Evolutionary conservation across 208 protist species (phyloP).

Genomic region (Trypanosoma platydactyli): DNA sequence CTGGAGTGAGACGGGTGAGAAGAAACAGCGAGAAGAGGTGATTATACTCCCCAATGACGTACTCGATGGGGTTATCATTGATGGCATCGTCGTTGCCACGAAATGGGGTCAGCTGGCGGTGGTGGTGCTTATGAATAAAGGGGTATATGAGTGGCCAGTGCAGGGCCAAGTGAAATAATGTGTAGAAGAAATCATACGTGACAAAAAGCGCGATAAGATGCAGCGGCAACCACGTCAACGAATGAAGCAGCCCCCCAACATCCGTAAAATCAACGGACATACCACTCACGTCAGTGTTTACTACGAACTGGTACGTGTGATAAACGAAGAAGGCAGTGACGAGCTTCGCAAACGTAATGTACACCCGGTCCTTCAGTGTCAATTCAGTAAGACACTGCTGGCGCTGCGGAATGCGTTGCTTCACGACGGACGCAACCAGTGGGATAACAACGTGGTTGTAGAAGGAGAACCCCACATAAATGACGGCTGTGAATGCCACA

Average conservation of each 20-base stretch:
- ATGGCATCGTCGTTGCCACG: slow-evolving; percentile 89
- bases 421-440: slow-evolving; percentile 35
- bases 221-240: slow-evolving; percentile 53
- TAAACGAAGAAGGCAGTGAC: slow-evolving; percentile 69
- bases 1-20: slow-evolving; percentile 51
- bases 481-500: slow-evolving; percentile 36
- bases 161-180: slow-evolving; percentile 82
- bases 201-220: slow-evolving; percentile 68
- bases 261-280: slow-evolving; percentile 46
- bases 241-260: slow-evolving; percentile 22
- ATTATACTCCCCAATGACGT: slow-evolving; percentile 86
- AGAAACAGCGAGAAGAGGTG: slow-evolving; percentile 83
- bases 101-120: slow-evolving; percentile 88
- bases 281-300: slow-evolving; percentile 44
- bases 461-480: slow-evolving; percentile 62
- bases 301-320: slow-evolving; percentile 52
- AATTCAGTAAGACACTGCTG: slow-evolving; percentile 48
- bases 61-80: slow-evolving; percentile 92
- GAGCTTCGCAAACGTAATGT: slow-evolving; percentile 53
- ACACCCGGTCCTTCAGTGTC: slow-evolving; percentile 51
- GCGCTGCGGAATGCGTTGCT: slow-evolving; percentile 38
- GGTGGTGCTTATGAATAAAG: slow-evolving; percentile 91
- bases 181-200: slow-evolving; percentile 93
- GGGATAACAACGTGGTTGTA: slow-evolving; percentile 62
- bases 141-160: slow-evolving; percentile 86